A percentile compares a stretch with the other conserved stretches of the same genome.
phyloP scores from a whole-genome alignment of 2,329 filamentous ascomycete species.

The Monosporascus sp. region DNA sequence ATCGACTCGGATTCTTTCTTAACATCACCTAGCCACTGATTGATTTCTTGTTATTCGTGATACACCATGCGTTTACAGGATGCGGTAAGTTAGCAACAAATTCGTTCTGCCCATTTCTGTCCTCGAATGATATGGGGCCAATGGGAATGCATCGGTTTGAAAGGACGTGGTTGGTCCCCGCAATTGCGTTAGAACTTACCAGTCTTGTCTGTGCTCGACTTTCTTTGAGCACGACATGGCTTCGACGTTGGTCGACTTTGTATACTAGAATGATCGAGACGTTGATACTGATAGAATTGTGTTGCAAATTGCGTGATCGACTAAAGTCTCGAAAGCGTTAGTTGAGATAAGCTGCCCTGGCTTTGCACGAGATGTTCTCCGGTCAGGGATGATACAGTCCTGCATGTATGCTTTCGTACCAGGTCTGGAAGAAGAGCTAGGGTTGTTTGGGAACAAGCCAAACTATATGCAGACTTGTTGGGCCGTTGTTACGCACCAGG shows the following conservation, averaged over 20 bases:
- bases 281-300: neutral
- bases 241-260: neutral
- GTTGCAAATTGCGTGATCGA: neutral
- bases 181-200: neutral
- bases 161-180: neutral
- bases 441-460: conserved; percentile 35
- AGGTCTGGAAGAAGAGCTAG: conserved; percentile 39
- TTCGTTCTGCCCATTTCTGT: no score
- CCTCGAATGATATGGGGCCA: neutral
- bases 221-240: neutral
- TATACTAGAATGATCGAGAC: neutral
- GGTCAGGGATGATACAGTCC: neutral
- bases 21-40: no score
- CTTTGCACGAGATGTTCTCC: neutral
- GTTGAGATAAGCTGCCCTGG: neutral
- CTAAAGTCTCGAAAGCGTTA: neutral
- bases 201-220: neutral
- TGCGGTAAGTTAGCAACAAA: no score
- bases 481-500: conserved; percentile 27
- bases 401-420: conserved; percentile 34
- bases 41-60: no score
- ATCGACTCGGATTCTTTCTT: no score
- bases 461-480: conserved; percentile 26
- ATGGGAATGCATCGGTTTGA: neutral
- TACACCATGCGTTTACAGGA: no score